A percentile compares a stretch with the other conserved stretches of the same genome.
phyloP scores from a whole-genome alignment of 768 basidiomycete genomes.

The Austroboletus eburneus region DNA sequence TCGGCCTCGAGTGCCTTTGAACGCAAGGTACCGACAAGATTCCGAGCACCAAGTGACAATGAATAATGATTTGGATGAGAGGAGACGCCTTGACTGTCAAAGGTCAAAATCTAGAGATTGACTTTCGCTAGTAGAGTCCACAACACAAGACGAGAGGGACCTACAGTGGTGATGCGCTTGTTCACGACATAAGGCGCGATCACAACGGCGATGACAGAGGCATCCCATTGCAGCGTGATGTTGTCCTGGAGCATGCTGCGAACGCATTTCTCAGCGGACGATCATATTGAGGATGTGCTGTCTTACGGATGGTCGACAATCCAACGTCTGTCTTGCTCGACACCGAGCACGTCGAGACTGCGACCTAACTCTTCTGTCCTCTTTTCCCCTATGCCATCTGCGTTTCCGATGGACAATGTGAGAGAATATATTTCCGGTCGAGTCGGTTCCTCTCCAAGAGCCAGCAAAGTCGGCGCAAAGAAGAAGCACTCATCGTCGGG shows the following conservation, averaged over 20 bases:
- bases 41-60: constrained; percentile 51
- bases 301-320: constrained; percentile 72
- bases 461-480: constrained; percentile 80
- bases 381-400: constrained; percentile 65
- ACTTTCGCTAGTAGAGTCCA: constrained; percentile 1
- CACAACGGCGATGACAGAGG: constrained; percentile 51
- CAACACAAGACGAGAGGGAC: constrained; percentile 17
- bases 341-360: constrained; percentile 67
- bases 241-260: constrained; percentile 69
- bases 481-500: constrained; percentile 96
- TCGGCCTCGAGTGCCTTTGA: constrained; percentile 27
- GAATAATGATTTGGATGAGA: constrained; percentile 84
- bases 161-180: constrained; percentile 60
- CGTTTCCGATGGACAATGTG: constrained; percentile 77
- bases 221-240: constrained; percentile 63
- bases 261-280: constrained; percentile 16
- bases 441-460: constrained; percentile 33
- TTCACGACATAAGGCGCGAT: constrained; percentile 55
- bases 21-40: constrained; percentile 36
- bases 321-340: constrained; percentile 50
- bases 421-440: constrained; percentile 49
- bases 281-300: too few relatives aligned
- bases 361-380: constrained; percentile 55
- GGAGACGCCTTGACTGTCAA: constrained; percentile 76
- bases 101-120: constrained; percentile 69